These are phyloP conservation scores for Monascus ruber DNA, from an alignment of 2,329 filamentous ascomycete species.

Conservation along the genomic window DNA sequence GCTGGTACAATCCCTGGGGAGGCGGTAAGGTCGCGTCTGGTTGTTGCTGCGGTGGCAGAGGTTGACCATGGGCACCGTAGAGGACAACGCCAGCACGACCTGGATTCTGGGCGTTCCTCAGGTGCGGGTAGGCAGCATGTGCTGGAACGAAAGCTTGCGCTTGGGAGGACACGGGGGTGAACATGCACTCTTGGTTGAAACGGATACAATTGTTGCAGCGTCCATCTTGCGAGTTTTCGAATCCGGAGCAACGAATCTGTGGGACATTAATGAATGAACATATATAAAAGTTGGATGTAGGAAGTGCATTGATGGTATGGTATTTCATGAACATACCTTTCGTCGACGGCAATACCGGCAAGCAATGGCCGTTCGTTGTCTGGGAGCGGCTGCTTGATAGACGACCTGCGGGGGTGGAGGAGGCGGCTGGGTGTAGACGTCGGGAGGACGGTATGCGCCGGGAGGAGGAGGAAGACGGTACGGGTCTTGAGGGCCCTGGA, in stretches of 20 bases:
- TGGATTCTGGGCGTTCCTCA: slow-evolving; percentile 31
- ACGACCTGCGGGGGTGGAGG: slow-evolving; percentile 27
- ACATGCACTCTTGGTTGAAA: slow-evolving; percentile 67
- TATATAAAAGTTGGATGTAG: too few relatives aligned
- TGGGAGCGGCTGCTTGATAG: slow-evolving; percentile 36
- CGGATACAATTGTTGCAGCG: slow-evolving; percentile 61
- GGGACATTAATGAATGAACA: slow-evolving; percentile 1
- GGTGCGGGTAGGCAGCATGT: slow-evolving; percentile 51
- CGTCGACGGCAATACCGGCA: slow-evolving; percentile 42
- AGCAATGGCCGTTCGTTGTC: slow-evolving; percentile 41
- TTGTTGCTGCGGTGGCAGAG: slow-evolving; percentile 34
- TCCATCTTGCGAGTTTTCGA: slow-evolving; percentile 59
- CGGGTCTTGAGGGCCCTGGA: slow-evolving; percentile 30
- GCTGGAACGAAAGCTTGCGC: slow-evolving; percentile 64
- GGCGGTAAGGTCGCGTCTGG: slow-evolving; percentile 27
- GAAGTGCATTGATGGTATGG: too few relatives aligned
- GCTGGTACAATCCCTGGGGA: slow-evolving; percentile 29
- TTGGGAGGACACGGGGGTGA: slow-evolving; percentile 63
- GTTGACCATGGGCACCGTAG: slow-evolving; percentile 41
- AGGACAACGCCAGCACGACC: slow-evolving; percentile 28
- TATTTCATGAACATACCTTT: slow-evolving; percentile 29
- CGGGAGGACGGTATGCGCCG: slow-evolving; percentile 30
- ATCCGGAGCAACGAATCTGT: slow-evolving; percentile 66
- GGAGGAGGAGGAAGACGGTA: slow-evolving; percentile 35
- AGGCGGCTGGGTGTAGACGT: slow-evolving; percentile 29